phyloP scores from a whole-genome alignment of 2,329 filamentous ascomycete species.

The Sordariomycetes sp. region DNA sequence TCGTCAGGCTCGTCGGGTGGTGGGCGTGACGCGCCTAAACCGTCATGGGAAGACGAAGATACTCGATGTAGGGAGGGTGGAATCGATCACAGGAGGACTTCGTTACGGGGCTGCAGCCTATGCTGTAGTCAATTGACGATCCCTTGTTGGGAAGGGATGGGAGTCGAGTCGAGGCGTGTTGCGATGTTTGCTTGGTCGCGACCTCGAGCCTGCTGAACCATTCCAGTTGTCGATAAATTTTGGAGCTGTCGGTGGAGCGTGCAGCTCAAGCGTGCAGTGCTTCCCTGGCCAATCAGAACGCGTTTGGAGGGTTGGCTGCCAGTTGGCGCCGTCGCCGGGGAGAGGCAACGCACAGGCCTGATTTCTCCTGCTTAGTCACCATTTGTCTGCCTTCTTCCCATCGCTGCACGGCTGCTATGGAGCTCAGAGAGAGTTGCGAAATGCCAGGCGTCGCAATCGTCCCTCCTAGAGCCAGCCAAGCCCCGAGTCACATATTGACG shows the following conservation, averaged over 20 bases:
- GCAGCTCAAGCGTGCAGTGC: not conserved
- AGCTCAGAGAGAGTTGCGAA: no score
- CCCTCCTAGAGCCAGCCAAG: no score
- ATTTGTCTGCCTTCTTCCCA: not conserved
- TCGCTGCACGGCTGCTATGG: no score
- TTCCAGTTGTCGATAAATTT: not conserved
- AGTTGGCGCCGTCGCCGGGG: not conserved
- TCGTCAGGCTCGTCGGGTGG: not conserved
- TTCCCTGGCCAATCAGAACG: not conserved
- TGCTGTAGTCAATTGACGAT: not conserved
- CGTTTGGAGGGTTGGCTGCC: not conserved
- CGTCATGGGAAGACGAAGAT: not conserved
- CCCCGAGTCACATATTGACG: no score
- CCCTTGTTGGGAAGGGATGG: not conserved
- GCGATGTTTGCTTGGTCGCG: not conserved
- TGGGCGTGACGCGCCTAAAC: not conserved
- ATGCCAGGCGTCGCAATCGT: no score
- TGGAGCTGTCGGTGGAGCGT: slow-evolving; percentile 1
- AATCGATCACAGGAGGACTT: not conserved
- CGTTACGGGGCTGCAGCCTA: not conserved
- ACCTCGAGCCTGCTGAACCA: not conserved
- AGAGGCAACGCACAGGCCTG: not conserved
- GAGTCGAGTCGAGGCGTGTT: not conserved
- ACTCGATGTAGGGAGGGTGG: not conserved
- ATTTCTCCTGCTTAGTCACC: not conserved